A percentile compares a stretch with the other conserved stretches of the same genome.
Conservation (phyloP, 352 stramenopile species). For the Phytophthora tubulina region DNA sequence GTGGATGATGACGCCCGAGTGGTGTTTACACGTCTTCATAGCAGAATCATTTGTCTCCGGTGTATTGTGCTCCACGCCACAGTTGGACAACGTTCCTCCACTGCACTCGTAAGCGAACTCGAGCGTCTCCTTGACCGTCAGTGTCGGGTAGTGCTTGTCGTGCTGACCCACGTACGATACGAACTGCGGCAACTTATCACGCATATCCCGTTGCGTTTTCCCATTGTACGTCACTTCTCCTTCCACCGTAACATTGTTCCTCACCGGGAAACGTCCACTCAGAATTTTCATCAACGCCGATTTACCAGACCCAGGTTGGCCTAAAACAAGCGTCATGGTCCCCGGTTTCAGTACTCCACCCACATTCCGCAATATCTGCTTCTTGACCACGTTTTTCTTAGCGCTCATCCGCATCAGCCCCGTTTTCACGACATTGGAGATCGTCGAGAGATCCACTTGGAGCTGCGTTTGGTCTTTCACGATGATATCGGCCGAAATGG, state of each 20-base stretch:
- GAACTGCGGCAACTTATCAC: conserved; percentile 44
- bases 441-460: conserved; percentile 32
- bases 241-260: conserved; percentile 39
- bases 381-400: conserved; percentile 6
- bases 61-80: neutral
- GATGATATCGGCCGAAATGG: conserved; percentile 39
- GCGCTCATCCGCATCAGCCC: neutral
- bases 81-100: neutral
- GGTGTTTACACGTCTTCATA: neutral
- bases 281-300: conserved; percentile 49
- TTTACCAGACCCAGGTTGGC: conserved; percentile 39
- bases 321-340: conserved; percentile 47
- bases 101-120: conserved; percentile 40
- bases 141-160: conserved; percentile 89
- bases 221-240: conserved; percentile 40
- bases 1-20: conserved; percentile 43
- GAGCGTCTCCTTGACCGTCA: conserved; percentile 64
- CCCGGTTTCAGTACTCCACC: conserved; percentile 37
- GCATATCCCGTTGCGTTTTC: neutral
- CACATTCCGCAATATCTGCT: conserved; percentile 29
- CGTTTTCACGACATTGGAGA: conserved; percentile 25
- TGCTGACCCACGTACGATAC: conserved; percentile 58
- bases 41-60: neutral
- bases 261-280: conserved; percentile 50
- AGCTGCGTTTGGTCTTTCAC: conserved; percentile 21